phyloP scores from a whole-genome alignment of 2,329 filamentous ascomycete species.

The Colletotrichum lupini region DNA sequence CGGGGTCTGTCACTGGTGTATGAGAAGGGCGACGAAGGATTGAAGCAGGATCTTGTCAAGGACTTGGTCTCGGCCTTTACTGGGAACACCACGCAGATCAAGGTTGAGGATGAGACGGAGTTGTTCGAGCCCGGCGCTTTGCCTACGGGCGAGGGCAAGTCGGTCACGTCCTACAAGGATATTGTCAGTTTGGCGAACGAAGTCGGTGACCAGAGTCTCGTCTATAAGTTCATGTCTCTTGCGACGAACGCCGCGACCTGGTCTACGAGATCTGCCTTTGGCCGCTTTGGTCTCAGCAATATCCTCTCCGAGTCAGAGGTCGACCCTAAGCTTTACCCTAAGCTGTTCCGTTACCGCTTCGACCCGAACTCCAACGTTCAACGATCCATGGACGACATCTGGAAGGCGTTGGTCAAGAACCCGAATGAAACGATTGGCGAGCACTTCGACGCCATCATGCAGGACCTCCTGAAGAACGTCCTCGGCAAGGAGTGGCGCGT shows the following conservation, averaged over 20 bases:
- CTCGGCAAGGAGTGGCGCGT: constrained; percentile 93
- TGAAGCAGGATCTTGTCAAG: constrained; percentile 85
- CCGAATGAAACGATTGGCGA: constrained; percentile 78
- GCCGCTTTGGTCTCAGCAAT: constrained; percentile 89
- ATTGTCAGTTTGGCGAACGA: constrained; percentile 96
- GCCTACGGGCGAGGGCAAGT: constrained; percentile 88
- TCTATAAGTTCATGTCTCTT: constrained; percentile 98
- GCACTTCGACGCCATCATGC: constrained; percentile 90
- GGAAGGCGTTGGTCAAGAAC: constrained; percentile 95
- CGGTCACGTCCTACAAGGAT: constrained; percentile 96
- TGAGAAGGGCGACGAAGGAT: constrained; percentile 84
- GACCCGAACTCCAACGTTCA: constrained; percentile 95
- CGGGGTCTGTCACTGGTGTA: constrained; percentile 93
- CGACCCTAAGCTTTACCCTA: constrained; percentile 95
- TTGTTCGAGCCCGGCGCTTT: constrained; percentile 92
- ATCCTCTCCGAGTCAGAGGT: constrained; percentile 89
- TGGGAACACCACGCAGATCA: constrained; percentile 77
- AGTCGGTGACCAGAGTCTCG: constrained; percentile 93
- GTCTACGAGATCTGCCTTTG: constrained; percentile 97
- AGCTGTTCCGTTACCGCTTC: constrained; percentile 93
- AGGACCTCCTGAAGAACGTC: constrained; percentile 86
- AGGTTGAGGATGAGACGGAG: constrained; percentile 90
- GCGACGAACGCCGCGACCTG: constrained; percentile 96
- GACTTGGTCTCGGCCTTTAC: constrained; percentile 93
- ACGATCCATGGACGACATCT: constrained; percentile 96